phyloP scores from a whole-genome alignment of 1,284 basidiomycete species.

The Pseudozyma thailandica region DNA sequence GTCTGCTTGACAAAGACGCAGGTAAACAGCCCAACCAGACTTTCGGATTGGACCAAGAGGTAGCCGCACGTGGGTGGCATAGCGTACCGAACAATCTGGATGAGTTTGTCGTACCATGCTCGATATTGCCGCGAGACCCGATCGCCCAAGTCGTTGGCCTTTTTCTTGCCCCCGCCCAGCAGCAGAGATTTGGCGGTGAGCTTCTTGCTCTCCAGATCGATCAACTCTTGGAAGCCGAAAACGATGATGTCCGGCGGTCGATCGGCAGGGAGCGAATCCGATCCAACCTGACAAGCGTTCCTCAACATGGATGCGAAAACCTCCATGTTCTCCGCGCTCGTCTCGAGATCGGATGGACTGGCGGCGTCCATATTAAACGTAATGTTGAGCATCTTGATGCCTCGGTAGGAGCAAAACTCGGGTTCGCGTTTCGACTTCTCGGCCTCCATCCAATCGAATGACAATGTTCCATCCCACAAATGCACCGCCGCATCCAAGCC shows the following conservation, averaged over 20 bases:
- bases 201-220: conserved; percentile 90
- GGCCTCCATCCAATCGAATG: conserved; percentile 85
- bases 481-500: conserved; percentile 80
- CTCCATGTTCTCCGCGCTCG: conserved; percentile 57
- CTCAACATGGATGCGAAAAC: conserved; percentile 51
- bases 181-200: conserved; percentile 76
- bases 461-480: conserved; percentile 91
- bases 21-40: conserved; percentile 87
- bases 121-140: conserved; percentile 49
- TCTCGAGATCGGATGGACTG: conserved; percentile 77
- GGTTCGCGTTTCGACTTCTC: conserved; percentile 80
- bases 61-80: conserved; percentile 73
- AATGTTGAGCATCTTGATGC: conserved; percentile 81
- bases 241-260: conserved; percentile 84
- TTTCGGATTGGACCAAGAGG: conserved; percentile 83
- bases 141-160: conserved; percentile 53
- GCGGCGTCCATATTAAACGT: conserved; percentile 95
- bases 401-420: conserved; percentile 81
- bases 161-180: conserved; percentile 58
- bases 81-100: conserved; percentile 53
- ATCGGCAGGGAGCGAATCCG: conserved; percentile 20
- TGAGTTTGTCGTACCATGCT: conserved; percentile 60
- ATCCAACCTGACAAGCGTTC: conserved; percentile 40
- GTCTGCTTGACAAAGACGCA: conserved; percentile 83
- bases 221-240: conserved; percentile 94